These are phyloP conservation scores for Boechera divaricarpa DNA, from an alignment of 345 rosid species.

Conservation along the genomic window DNA sequence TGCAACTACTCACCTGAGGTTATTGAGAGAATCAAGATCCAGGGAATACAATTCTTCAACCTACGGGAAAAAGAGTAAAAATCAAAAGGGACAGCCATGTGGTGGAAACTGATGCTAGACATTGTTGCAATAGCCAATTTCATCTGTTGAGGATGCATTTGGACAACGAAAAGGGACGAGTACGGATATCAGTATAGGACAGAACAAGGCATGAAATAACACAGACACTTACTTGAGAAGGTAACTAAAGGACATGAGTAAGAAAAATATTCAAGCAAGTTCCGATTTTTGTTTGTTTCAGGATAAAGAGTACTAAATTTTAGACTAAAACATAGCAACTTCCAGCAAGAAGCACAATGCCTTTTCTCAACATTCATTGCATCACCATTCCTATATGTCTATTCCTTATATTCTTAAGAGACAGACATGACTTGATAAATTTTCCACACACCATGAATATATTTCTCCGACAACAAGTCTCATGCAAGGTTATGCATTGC, in stretches of 20 bases:
- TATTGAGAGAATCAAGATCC: conserved; percentile 86
- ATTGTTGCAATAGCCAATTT: background rate
- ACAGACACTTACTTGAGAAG: background rate
- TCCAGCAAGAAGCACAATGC: background rate
- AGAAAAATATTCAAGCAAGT: background rate
- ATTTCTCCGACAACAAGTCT: background rate
- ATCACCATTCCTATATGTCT: background rate
- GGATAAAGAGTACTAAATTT: background rate
- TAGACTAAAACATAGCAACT: background rate
- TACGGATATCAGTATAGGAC: background rate
- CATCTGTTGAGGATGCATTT: background rate
- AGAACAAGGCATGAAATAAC: background rate
- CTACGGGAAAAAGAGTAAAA: conserved; percentile 47
- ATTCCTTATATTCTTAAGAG: conserved; percentile 10
- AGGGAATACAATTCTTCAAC: conserved; percentile 95
- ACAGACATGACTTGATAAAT: background rate
- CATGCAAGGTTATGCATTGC: background rate
- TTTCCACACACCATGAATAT: background rate
- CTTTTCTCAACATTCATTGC: background rate
- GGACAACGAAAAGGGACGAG: background rate
- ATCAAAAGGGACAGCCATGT: background rate
- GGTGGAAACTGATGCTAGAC: background rate
- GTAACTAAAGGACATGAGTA: background rate
- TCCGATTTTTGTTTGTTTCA: background rate
- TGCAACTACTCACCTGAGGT: conserved; percentile 65